Base-by-base conservation (phyloP, 352 stramenopile genomes). In the Globisporangium orthogonon region DNA sequence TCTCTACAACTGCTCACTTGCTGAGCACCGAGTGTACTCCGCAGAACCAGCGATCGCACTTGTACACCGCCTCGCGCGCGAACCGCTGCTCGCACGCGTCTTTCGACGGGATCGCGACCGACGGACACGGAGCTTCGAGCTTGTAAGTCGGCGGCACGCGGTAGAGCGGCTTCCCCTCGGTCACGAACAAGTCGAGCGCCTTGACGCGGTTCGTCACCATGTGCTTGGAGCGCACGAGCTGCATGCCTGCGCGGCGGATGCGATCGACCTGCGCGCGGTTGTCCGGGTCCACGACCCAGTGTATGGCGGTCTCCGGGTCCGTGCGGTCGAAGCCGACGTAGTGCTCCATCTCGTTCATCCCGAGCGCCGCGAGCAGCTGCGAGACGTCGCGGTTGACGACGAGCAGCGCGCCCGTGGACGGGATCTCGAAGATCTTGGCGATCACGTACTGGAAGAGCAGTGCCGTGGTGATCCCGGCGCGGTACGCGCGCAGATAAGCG, bases 351-450 rank as follows among this genome's bases (percentile, higher is more conserved):
- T 87, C 75, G 15, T 71, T 70, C 63, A 91, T 67, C 11, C 70
- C 74, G 37, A 93, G 50, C 4, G 67, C 66, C 15, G 71, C 58
- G 9, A 93, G 63, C 44, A 93, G 44, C 29, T 71, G 74, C 10
- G 56, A 64, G 33, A 85, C 66, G 46, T 93, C 80, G 40, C 67
- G 67, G 58, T 91, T 91, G 30, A 93, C 65, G 14, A 80, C 67
- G 28, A 93, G 50, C 18, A 93, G 63, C 41, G 80, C 63, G 2
- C 83, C 83, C 0, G 76, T 89, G 6, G 80, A 74, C 15, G 83
- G 76, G 63, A 93, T 93, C 71, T 91, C 78, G 46, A 93, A 91
- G 31, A 91, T 62, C 69, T 89, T 89, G 31, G 83, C 74, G 37
- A 91, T 78, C 14, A 93, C 63, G 40, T 86, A 93, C 62, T 89